A percentile compares a stretch with the other conserved stretches of the same genome.
Evolutionary conservation across 331 rosid species (phyloP).

Genomic region (Erythrophleum ivorense): DNA sequence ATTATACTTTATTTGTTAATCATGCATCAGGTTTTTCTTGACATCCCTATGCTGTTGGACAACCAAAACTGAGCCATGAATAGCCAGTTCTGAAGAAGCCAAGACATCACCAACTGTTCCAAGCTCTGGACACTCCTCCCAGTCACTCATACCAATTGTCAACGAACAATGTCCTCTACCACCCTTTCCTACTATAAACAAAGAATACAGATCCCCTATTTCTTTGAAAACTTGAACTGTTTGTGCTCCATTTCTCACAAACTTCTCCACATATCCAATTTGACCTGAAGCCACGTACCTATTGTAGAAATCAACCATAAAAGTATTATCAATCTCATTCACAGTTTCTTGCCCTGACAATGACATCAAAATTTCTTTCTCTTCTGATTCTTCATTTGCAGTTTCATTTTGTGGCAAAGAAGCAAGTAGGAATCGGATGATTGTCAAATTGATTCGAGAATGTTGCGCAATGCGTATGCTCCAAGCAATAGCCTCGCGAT

Average conservation of each 20-base stretch:
- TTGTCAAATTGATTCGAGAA: slow-evolving; percentile 62
- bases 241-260: slow-evolving; percentile 65
- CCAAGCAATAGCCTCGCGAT: slow-evolving; percentile 90
- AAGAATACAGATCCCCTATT: slow-evolving; percentile 78
- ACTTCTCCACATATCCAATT: slow-evolving; percentile 85
- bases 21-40: slow-evolving; percentile 54
- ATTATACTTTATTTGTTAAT: slow-evolving; percentile 22
- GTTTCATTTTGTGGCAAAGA: slow-evolving; percentile 40
- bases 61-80: slow-evolving; percentile 78
- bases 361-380: slow-evolving; percentile 67
- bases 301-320: slow-evolving; percentile 77
- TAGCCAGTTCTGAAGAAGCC: slow-evolving; percentile 84
- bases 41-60: slow-evolving; percentile 83
- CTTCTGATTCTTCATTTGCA: slow-evolving; percentile 30
- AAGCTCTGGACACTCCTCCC: slow-evolving; percentile 98
- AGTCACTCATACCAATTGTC: slow-evolving; percentile 87
- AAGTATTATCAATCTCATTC: slow-evolving; percentile 71
- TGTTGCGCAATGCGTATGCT: slow-evolving; percentile 71
- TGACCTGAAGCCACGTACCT: slow-evolving; percentile 78
- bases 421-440: slow-evolving; percentile 56
- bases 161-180: slow-evolving; percentile 79
- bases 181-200: slow-evolving; percentile 87
- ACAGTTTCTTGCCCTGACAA: slow-evolving; percentile 58
- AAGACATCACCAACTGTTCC: slow-evolving; percentile 93
- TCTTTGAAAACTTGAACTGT: slow-evolving; percentile 66